phyloP scores from a whole-genome alignment of 1,139 yeast genomes.

The Pichia sp. region DNA sequence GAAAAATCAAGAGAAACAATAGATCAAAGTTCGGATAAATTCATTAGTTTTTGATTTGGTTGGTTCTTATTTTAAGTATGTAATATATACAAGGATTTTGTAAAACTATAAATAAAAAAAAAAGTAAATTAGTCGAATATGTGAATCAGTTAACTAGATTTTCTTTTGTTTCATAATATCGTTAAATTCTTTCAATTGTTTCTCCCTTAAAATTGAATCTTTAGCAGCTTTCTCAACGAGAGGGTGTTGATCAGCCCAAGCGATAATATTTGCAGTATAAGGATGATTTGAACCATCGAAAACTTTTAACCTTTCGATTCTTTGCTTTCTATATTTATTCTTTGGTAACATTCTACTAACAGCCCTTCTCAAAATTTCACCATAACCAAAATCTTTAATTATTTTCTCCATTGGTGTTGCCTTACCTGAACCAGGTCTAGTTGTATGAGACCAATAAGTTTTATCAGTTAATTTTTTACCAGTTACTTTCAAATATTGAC shows the following conservation, averaged over 20 bases:
- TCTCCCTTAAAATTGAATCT: slow-evolving; percentile 33
- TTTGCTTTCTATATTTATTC: slow-evolving; percentile 68
- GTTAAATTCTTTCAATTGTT: slow-evolving; percentile 25
- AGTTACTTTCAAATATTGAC: slow-evolving; percentile 68
- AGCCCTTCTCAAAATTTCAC: slow-evolving; percentile 75
- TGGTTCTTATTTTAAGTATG: neutral
- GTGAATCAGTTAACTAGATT: slow-evolving; percentile 4
- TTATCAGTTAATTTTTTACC: slow-evolving; percentile 81
- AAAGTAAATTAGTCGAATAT: neutral
- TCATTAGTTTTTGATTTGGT: too few species aligned
- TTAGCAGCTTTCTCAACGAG: slow-evolving; percentile 38
- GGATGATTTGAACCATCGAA: slow-evolving; percentile 89
- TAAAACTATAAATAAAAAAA: slow-evolving; percentile 2
- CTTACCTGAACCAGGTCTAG: slow-evolving; percentile 84
- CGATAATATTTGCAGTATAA: slow-evolving; percentile 71
- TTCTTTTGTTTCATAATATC: slow-evolving; percentile 18
- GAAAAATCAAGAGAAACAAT: too few species aligned
- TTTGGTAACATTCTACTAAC: slow-evolving; percentile 96
- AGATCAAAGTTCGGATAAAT: too few species aligned
- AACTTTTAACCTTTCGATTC: slow-evolving; percentile 78
- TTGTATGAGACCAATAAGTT: slow-evolving; percentile 86
- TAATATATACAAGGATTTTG: slow-evolving; percentile 5
- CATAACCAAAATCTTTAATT: slow-evolving; percentile 73
- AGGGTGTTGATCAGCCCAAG: slow-evolving; percentile 77
- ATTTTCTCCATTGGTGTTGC: slow-evolving; percentile 76